Conservation (phyloP, 164 flowering plant species). For the Dillenia suffruticosa region DNA sequence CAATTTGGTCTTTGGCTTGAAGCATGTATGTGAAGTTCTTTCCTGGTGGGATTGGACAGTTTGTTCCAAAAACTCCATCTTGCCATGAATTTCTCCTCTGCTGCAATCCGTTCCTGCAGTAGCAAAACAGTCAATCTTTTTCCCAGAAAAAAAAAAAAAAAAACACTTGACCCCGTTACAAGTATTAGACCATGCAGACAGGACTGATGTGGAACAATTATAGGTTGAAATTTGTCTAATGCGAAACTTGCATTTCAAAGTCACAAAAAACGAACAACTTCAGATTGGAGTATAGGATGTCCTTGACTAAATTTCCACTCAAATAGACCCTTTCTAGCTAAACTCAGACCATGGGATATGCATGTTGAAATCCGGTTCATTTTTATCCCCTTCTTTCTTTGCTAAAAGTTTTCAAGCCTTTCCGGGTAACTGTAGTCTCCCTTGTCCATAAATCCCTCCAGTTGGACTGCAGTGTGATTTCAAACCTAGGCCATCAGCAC, state of each 20-base stretch:
- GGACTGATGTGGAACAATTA: background rate
- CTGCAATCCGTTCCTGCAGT: conserved; percentile 85
- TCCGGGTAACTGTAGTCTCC: too few relatives aligned
- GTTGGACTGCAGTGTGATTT: too few relatives aligned
- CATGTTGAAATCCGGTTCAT: too few relatives aligned
- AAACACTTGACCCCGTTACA: background rate
- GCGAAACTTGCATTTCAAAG: background rate
- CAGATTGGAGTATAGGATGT: background rate
- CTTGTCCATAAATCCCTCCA: too few relatives aligned
- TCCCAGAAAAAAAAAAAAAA: background rate
- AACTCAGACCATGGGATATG: too few relatives aligned
- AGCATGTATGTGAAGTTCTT: conserved; percentile 81
- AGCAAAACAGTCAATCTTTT: background rate
- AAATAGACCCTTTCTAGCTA: too few relatives aligned
- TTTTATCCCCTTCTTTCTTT: too few relatives aligned
- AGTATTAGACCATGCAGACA: conserved; percentile 3
- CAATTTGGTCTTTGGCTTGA: conserved; percentile 94
- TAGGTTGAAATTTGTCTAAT: background rate
- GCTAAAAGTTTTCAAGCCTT: too few relatives aligned
- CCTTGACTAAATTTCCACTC: too few relatives aligned
- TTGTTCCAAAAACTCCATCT: conserved; percentile 87
- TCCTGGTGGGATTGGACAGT: conserved; percentile 90
- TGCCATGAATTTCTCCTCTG: conserved; percentile 96
- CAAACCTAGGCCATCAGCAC: too few relatives aligned
- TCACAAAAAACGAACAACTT: background rate